Evolutionary conservation across 1,139 yeast species (phyloP).

Genomic region (Taphrina deformans): DNA sequence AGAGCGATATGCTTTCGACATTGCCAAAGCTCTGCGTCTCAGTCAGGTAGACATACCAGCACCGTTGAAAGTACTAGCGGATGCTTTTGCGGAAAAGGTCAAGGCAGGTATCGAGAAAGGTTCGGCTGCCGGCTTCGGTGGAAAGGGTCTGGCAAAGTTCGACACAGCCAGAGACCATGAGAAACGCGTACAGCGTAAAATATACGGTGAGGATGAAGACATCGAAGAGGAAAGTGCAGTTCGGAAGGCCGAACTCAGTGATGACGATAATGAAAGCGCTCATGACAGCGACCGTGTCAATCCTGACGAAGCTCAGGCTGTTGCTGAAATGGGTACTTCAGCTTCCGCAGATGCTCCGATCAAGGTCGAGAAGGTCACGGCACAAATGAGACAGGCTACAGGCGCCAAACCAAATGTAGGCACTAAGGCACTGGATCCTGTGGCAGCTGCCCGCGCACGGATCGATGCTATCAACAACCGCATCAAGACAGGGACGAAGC

Average conservation of each 20-base stretch:
- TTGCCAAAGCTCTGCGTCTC: conserved; percentile 65
- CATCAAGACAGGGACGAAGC: conserved; percentile 36
- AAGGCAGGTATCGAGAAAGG: conserved; percentile 65
- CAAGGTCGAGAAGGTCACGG: conserved; percentile 37
- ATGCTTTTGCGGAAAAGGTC: conserved; percentile 60
- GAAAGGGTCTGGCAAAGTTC: conserved; percentile 82
- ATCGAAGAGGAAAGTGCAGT: conserved; percentile 42
- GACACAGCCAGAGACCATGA: conserved; percentile 66
- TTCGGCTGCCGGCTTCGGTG: conserved; percentile 80
- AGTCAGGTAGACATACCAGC: conserved; percentile 59
- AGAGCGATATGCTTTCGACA: conserved; percentile 64
- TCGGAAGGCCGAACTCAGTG: conserved; percentile 41
- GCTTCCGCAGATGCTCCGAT: conserved; percentile 36
- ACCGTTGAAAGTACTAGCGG: conserved; percentile 56
- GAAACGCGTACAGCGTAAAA: conserved; percentile 54
- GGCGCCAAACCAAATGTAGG: conserved; percentile 12
- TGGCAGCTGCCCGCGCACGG: conserved; percentile 35
- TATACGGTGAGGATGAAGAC: conserved; percentile 47
- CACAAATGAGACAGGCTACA: conserved; percentile 5
- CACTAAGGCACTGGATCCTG: conserved; percentile 31
- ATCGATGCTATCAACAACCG: conserved; percentile 37
- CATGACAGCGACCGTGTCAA: conserved; percentile 24
- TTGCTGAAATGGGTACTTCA: conserved; percentile 36
- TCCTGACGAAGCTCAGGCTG: conserved; percentile 38
- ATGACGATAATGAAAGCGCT: conserved; percentile 33